Percentiles rank a stretch among this genome's conserved stretches.
phyloP scores from a whole-genome alignment of 768 basidiomycete genomes.

The Boletus subcaerulescens region DNA sequence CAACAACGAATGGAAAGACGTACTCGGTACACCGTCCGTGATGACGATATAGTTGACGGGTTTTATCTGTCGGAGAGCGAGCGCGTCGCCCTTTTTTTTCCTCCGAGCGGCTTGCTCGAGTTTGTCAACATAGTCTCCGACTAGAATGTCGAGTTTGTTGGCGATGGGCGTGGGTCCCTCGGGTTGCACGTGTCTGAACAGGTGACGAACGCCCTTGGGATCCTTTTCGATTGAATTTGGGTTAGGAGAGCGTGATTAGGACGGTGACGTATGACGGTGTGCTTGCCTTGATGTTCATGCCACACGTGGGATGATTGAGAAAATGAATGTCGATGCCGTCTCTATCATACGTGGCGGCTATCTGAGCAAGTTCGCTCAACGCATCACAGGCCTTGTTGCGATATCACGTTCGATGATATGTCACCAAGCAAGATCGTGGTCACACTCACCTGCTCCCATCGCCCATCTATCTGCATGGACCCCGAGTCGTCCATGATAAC shows the following conservation, averaged over 20 bases:
- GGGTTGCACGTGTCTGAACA: constrained; percentile 47
- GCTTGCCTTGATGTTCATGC: constrained; percentile 39
- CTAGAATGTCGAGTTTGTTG: constrained; percentile 37
- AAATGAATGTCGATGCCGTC: constrained; percentile 66
- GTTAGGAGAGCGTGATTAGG: too few species aligned
- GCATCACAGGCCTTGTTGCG: constrained; percentile 10
- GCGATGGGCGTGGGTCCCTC: constrained; percentile 46
- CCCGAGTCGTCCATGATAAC: constrained; percentile 60
- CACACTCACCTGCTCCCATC: constrained; percentile 48
- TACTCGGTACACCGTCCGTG: constrained; percentile 63
- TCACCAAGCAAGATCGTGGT: background rate
- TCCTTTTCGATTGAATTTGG: constrained; percentile 30
- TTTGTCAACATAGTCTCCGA: constrained; percentile 36
- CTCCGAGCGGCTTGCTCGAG: constrained; percentile 32
- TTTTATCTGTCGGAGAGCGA: constrained; percentile 39
- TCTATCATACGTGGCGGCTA: constrained; percentile 47
- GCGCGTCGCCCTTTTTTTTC: constrained; percentile 20
- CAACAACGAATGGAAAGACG: constrained; percentile 17
- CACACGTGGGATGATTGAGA: constrained; percentile 41
- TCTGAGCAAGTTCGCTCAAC: constrained; percentile 45
- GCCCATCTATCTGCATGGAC: constrained; percentile 45
- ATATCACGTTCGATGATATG: background rate
- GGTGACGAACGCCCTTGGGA: constrained; percentile 31
- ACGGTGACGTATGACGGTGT: background rate
- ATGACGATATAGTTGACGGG: constrained; percentile 59